A percentile compares a stretch with the other conserved stretches of the same genome.
Conservation (phyloP, 1,139 yeast species). For the Candida smagusa region DNA sequence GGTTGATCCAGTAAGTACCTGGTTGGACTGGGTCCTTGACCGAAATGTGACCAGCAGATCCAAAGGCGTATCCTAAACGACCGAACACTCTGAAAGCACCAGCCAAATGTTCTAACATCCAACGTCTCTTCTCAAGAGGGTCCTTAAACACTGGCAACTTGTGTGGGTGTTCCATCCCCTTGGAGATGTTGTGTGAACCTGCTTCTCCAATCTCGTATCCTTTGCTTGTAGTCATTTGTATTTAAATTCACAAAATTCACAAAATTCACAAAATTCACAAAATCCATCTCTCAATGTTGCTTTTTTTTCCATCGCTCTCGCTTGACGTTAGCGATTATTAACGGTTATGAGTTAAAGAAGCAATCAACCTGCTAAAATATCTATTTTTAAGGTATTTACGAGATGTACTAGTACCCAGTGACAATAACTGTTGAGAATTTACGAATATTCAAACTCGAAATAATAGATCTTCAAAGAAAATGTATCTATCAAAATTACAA, state of each 20-base stretch:
- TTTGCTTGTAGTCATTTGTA: constrained; percentile 18
- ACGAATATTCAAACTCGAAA: too few relatives aligned
- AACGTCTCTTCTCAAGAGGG: constrained; percentile 51
- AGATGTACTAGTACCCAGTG: too few relatives aligned
- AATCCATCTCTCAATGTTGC: neutral
- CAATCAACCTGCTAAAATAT: neutral
- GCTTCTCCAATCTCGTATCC: constrained; percentile 33
- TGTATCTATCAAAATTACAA: too few relatives aligned
- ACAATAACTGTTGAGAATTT: too few relatives aligned
- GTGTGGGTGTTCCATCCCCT: constrained; percentile 48
- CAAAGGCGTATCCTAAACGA: constrained; percentile 70
- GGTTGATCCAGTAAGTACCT: constrained; percentile 76
- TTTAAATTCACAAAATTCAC: neutral
- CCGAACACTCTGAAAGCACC: constrained; percentile 79
- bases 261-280: too few relatives aligned
- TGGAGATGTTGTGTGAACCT: constrained; percentile 50
- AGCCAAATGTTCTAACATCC: constrained; percentile 75
- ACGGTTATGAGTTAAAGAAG: neutral
- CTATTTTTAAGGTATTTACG: too few relatives aligned
- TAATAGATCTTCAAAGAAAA: too few relatives aligned
- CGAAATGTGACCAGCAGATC: constrained; percentile 79
- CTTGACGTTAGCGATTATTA: neutral
- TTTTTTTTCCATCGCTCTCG: neutral
- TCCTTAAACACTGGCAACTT: constrained; percentile 51
- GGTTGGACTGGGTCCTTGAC: constrained; percentile 74